Percentiles rank a stretch among this genome's conserved stretches.
These are phyloP conservation scores for Candida maesae DNA, from an alignment of 805 yeast species.

Conservation along the genomic window DNA sequence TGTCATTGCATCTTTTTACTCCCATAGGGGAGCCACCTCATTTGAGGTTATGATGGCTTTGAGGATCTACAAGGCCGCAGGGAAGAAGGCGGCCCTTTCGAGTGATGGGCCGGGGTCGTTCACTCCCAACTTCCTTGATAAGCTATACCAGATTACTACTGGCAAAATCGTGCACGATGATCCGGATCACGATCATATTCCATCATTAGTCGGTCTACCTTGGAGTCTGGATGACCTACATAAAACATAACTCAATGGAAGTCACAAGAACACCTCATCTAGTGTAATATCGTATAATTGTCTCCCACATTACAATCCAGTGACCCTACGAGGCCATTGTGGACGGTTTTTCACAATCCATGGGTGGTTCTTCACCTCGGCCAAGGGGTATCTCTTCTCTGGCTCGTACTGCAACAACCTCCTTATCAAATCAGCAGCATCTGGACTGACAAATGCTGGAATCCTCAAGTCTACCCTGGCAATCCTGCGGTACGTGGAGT, in stretches of 20 bases:
- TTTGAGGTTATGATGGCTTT: conserved; percentile 2
- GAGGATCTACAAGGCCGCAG: conserved; percentile 3
- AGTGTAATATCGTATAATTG: no score
- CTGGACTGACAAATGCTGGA: conserved; percentile 65
- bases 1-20: conserved; percentile 48
- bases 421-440: conserved; percentile 72
- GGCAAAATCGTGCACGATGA: no score
- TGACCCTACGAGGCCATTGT: conserved; percentile 46
- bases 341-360: conserved; percentile 73
- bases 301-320: no score
- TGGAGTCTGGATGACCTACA: no score
- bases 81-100: conserved; percentile 1
- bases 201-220: no score
- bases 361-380: conserved; percentile 68
- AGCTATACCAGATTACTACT: not conserved
- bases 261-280: no score
- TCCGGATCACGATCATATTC: no score
- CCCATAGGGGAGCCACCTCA: not conserved
- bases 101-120: conserved; percentile 8
- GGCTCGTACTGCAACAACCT: conserved; percentile 68
- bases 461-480: conserved; percentile 70
- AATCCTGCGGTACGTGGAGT: conserved; percentile 76
- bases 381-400: conserved; percentile 54
- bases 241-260: no score
- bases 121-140: conserved; percentile 4